phyloP scores from a whole-genome alignment of 2,329 filamentous ascomycete genomes.

The Lachnellula suecica region DNA sequence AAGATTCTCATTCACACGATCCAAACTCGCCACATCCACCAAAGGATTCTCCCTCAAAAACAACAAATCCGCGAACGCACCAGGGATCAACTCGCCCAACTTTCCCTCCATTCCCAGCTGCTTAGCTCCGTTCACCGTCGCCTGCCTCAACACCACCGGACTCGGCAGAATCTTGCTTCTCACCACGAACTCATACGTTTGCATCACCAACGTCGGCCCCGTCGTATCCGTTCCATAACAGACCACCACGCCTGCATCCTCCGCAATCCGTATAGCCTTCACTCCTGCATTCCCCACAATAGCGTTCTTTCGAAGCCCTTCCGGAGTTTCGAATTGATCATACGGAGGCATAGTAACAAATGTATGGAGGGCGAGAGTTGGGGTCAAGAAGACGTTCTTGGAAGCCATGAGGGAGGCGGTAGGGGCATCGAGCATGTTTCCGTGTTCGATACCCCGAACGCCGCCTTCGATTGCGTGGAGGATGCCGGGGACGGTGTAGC shows the following conservation, averaged over 20 bases:
- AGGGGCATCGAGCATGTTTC: slow-evolving; percentile 58
- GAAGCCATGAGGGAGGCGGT: slow-evolving; percentile 51
- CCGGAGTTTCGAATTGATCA: slow-evolving; percentile 42
- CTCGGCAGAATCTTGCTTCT: slow-evolving; percentile 41
- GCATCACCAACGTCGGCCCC: slow-evolving; percentile 46
- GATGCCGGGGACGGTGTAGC: slow-evolving; percentile 55
- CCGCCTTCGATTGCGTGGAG: slow-evolving; percentile 54
- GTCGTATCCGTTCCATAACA: slow-evolving; percentile 57
- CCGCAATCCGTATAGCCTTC: slow-evolving; percentile 46
- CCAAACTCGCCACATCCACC: slow-evolving; percentile 52
- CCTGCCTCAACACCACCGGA: slow-evolving; percentile 46
- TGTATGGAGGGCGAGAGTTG: slow-evolving; percentile 52
- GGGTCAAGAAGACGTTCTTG: slow-evolving; percentile 49
- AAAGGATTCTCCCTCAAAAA: slow-evolving; percentile 53
- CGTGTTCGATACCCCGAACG: slow-evolving; percentile 57
- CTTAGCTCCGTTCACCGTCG: slow-evolving; percentile 51
- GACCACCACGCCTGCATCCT: slow-evolving; percentile 51
- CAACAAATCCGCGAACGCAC: slow-evolving; percentile 52
- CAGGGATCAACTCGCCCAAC: slow-evolving; percentile 50
- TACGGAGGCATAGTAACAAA: slow-evolving; percentile 47
- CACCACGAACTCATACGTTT: slow-evolving; percentile 48
- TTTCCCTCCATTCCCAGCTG: slow-evolving; percentile 45
- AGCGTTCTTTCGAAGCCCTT: slow-evolving; percentile 47
- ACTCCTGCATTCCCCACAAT: slow-evolving; percentile 48
- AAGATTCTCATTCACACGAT: slow-evolving; percentile 43